Percentiles rank a stretch among this genome's conserved stretches.
phyloP scores from a whole-genome alignment of 1,139 yeast genomes.

The Hemisphaericaspora xylofermentans region DNA sequence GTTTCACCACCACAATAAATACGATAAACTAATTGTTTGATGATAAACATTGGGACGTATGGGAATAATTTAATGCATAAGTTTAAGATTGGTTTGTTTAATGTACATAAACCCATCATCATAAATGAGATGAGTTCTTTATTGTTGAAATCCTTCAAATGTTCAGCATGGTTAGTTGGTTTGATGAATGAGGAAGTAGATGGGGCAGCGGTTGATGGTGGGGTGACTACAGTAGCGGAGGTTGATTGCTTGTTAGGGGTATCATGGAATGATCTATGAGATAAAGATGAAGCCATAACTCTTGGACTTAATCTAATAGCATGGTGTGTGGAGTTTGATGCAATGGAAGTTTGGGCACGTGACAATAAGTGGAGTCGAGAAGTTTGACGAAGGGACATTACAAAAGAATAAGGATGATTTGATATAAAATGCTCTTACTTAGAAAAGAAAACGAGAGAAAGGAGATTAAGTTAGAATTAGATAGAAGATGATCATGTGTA shows the following conservation, averaged over 20 bases:
- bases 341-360: neutral
- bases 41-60: slow-evolving; percentile 66
- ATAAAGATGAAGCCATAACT: neutral
- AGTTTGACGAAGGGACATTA: too few species aligned
- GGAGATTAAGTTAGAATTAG: neutral
- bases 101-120: slow-evolving; percentile 66
- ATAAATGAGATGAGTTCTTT: slow-evolving; percentile 59
- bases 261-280: slow-evolving; percentile 18
- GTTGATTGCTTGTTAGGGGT: slow-evolving; percentile 18
- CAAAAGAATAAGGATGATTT: too few species aligned
- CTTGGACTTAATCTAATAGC: neutral
- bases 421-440: neutral
- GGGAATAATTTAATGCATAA: slow-evolving; percentile 69
- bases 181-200: neutral
- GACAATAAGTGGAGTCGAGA: neutral
- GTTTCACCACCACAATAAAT: slow-evolving; percentile 92
- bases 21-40: slow-evolving; percentile 74
- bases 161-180: slow-evolving; percentile 17
- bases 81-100: slow-evolving; percentile 60
- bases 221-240: slow-evolving; percentile 10
- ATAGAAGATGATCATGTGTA: neutral
- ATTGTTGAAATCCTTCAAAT: slow-evolving; percentile 34
- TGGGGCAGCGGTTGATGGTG: slow-evolving; percentile 1
- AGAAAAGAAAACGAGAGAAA: neutral
- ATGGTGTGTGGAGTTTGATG: neutral